These are phyloP conservation scores for Chalaropsis ovoidea DNA, from an alignment of 2,329 filamentous ascomycete genomes.

Conservation along the genomic window DNA sequence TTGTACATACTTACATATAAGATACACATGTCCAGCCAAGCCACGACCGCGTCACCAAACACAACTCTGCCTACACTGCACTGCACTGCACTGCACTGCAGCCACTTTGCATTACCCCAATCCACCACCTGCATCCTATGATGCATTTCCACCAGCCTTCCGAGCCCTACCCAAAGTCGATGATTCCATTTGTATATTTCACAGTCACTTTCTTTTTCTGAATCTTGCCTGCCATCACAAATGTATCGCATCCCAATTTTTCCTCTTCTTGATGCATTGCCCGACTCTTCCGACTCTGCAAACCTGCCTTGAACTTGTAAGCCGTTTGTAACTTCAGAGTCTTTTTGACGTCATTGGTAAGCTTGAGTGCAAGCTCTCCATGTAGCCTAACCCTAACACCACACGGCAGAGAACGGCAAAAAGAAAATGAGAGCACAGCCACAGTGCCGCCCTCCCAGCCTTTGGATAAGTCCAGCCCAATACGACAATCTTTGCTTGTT, in stretches of 20 bases:
- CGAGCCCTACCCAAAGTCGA: too few relatives aligned
- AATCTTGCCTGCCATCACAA: too few relatives aligned
- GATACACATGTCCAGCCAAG: too few relatives aligned
- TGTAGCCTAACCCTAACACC: neutral
- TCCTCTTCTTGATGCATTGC: neutral
- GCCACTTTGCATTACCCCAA: neutral
- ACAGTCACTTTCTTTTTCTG: too few relatives aligned
- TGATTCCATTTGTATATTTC: neutral
- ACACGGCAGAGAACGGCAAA: neutral
- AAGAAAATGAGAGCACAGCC: neutral
- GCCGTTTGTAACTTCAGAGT: neutral
- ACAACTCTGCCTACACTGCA: too few relatives aligned
- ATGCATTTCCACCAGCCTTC: neutral
- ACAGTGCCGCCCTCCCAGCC: neutral
- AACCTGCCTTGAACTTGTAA: too few relatives aligned
- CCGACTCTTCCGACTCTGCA: neutral
- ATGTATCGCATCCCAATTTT: neutral
- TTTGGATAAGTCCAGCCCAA: neutral
- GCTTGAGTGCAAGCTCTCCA: neutral
- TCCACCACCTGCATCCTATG: neutral
- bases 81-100: too few relatives aligned
- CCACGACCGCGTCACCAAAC: neutral
- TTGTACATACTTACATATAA: neutral
- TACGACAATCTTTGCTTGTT: too few relatives aligned
- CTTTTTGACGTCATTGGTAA: slow-evolving; percentile 2